These are phyloP conservation scores for Myxozyma mucilagina DNA, from an alignment of 805 yeast genomes.

Conservation along the genomic window DNA sequence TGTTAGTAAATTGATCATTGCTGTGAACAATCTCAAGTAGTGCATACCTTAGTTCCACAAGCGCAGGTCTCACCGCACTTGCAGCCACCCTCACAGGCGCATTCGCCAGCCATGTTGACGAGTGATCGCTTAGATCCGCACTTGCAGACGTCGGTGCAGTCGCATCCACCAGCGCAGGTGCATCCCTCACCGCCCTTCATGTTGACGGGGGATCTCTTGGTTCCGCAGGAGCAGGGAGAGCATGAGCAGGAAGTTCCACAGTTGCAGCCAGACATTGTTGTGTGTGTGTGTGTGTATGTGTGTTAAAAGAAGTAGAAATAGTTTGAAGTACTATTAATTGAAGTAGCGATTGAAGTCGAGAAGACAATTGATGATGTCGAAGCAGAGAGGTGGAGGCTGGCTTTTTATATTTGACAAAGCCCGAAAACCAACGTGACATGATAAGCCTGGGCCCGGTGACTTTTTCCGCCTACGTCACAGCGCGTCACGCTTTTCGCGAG, in stretches of 20 bases:
- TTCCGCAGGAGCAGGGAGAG: conserved; percentile 13
- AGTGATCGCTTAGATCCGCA: conserved; percentile 11
- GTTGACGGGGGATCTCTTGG: conserved; percentile 15
- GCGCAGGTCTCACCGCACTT: conserved; percentile 19
- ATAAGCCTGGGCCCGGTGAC: neutral
- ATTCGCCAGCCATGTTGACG: conserved; percentile 24
- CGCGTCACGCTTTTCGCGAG: neutral
- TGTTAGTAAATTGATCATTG: neutral
- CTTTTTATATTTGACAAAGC: no score
- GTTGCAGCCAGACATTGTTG: conserved; percentile 14
- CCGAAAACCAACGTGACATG: no score
- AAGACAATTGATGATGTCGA: no score
- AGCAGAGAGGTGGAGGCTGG: no score
- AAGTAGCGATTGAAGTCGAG: neutral
- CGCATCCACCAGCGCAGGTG: conserved; percentile 17
- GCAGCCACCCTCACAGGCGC: conserved; percentile 21
- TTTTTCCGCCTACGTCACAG: neutral
- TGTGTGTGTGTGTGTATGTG: neutral
- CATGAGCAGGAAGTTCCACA: conserved; percentile 21
- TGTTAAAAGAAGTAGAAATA: neutral
- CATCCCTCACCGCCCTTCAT: conserved; percentile 18
- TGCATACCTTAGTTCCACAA: conserved; percentile 20
- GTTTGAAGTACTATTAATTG: neutral
- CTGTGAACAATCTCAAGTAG: neutral
- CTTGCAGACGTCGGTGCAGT: conserved; percentile 16